Evolutionary conservation across 257 asterid genomes (phyloP).

Genomic region (Verbena officinalis): DNA sequence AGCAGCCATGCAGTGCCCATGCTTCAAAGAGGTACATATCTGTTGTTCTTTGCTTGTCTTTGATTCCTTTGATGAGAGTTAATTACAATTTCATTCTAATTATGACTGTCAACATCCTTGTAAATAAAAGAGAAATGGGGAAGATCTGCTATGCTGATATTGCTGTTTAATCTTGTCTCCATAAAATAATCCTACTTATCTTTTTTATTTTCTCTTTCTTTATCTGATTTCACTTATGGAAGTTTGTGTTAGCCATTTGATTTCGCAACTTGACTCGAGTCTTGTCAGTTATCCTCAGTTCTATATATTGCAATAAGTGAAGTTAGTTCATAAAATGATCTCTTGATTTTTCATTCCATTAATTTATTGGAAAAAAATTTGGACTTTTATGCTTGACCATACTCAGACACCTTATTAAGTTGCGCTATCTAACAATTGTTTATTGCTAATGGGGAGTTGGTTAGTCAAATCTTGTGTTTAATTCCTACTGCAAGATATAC

Average conservation of each 20-base stretch:
- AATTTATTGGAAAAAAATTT: slow-evolving; percentile 23
- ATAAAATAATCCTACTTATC: not conserved
- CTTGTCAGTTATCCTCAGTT: not conserved
- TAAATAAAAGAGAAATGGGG: not conserved
- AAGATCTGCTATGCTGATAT: not conserved
- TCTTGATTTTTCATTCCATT: slow-evolving; percentile 31
- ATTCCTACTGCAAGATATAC: slow-evolving; percentile 24
- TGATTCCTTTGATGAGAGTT: slow-evolving; percentile 26
- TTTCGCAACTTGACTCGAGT: not conserved
- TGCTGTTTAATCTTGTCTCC: not conserved
- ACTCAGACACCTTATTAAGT: slow-evolving; percentile 20
- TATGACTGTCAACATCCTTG: not conserved
- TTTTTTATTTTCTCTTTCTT: not conserved
- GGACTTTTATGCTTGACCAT: slow-evolving; percentile 41
- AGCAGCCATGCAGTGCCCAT: slow-evolving; percentile 36
- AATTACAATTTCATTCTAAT: slow-evolving; percentile 11
- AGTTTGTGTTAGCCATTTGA: not conserved
- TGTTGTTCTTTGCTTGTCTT: slow-evolving; percentile 36
- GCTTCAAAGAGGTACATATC: slow-evolving; percentile 34
- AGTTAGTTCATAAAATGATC: slow-evolving; percentile 13
- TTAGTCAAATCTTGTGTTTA: slow-evolving; percentile 45
- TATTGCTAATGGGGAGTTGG: slow-evolving; percentile 42
- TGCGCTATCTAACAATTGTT: slow-evolving; percentile 32
- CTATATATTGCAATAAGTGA: slow-evolving; percentile 6
- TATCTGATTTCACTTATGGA: not conserved